Evolutionary conservation across 805 yeast genomes (phyloP).

Genomic region (Lipomyces japonicus): DNA sequence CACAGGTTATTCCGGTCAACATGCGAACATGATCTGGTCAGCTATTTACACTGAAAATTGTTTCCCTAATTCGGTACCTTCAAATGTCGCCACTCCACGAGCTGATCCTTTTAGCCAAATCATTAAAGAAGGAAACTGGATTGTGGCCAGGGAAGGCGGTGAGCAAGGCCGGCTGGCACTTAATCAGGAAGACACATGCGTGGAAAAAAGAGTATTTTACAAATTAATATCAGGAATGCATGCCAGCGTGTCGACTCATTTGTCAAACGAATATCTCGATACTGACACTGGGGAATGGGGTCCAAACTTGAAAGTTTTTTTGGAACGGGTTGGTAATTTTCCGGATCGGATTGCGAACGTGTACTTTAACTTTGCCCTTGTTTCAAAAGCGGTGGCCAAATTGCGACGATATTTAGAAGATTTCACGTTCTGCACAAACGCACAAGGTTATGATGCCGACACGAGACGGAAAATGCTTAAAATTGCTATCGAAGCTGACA

Average conservation of each 20-base stretch:
- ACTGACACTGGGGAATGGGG: slow-evolving; percentile 72
- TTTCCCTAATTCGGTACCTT: slow-evolving; percentile 46
- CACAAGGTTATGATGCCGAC: slow-evolving; percentile 41
- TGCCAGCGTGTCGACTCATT: slow-evolving; percentile 89
- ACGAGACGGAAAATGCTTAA: slow-evolving; percentile 46
- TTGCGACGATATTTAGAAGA: slow-evolving; percentile 51
- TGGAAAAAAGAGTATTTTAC: slow-evolving; percentile 85
- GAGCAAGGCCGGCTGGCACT: slow-evolving; percentile 34
- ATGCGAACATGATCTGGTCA: slow-evolving; percentile 87
- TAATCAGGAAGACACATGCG: slow-evolving; percentile 55
- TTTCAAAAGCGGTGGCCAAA: slow-evolving; percentile 76
- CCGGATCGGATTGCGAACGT: slow-evolving; percentile 87
- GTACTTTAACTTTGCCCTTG: slow-evolving; percentile 86
- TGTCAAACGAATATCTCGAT: slow-evolving; percentile 76
- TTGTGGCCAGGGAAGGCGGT: slow-evolving; percentile 33
- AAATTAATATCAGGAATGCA: slow-evolving; percentile 90
- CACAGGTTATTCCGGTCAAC: slow-evolving; percentile 93
- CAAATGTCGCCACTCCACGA: slow-evolving; percentile 1
- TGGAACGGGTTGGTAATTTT: slow-evolving; percentile 83
- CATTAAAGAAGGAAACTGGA: slow-evolving; percentile 27
- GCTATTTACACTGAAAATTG: slow-evolving; percentile 91
- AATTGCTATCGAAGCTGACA: slow-evolving; percentile 39
- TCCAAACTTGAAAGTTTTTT: slow-evolving; percentile 76
- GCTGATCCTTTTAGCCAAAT: slow-evolving; percentile 26
- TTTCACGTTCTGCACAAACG: slow-evolving; percentile 45